phyloP scores from a whole-genome alignment of 768 basidiomycete genomes.

The Naganishia vaughanmartiniae region DNA sequence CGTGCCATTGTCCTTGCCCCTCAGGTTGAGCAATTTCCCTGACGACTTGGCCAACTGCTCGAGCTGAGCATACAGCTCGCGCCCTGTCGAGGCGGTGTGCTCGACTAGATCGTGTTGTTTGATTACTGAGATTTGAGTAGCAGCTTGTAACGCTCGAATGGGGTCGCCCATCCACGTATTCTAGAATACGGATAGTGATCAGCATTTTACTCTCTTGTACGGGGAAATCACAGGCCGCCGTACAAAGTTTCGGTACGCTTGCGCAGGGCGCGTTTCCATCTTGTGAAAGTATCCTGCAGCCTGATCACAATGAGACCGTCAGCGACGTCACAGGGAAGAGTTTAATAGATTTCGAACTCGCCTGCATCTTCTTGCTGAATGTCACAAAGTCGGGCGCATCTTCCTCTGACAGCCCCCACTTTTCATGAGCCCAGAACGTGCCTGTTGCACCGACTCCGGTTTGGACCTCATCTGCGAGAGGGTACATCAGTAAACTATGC shows the following conservation, averaged over 20 bases:
- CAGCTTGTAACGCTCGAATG: conserved; percentile 52
- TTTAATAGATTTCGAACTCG: neutral
- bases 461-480: conserved; percentile 49
- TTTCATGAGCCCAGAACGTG: conserved; percentile 56
- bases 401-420: conserved; percentile 49
- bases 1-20: conserved; percentile 52
- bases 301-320: neutral
- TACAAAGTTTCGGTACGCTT: conserved; percentile 51
- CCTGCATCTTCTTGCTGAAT: conserved; percentile 55
- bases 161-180: conserved; percentile 48
- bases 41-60: conserved; percentile 30
- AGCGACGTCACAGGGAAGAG: neutral
- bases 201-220: neutral
- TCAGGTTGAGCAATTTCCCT: conserved; percentile 38
- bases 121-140: conserved; percentile 52
- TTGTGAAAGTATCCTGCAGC: conserved; percentile 54
- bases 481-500: neutral
- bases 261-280: conserved; percentile 47
- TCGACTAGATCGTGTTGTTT: conserved; percentile 48
- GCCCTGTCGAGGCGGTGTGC: conserved; percentile 50
- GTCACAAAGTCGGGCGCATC: conserved; percentile 55
- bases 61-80: conserved; percentile 40
- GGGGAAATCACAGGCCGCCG: conserved; percentile 12
- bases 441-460: conserved; percentile 56
- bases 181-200: neutral